Evolutionary conservation across 1,139 yeast species (phyloP), one percentile per base, ranked within the genome.

Genomic region (Hyphopichia khmerensis): DNA sequence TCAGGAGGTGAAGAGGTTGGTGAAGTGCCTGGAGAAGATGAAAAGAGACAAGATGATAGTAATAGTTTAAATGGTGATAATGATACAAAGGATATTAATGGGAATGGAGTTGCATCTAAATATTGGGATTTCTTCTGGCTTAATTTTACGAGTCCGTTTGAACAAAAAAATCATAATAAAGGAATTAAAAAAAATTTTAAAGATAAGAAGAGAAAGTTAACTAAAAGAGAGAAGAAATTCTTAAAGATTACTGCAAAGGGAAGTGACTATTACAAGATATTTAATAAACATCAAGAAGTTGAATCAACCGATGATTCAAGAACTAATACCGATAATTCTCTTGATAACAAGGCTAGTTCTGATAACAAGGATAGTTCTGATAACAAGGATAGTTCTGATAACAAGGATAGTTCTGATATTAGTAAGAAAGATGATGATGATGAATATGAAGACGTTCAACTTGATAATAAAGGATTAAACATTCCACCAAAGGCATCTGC

Each of bases 401-500:
- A n/a, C n/a, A n/a, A n/a, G n/a, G n/a, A n/a, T 11, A 27, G n/a
- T 11, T 27, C 11, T 7, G 11, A 13, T 17, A 33, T 19, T 35
- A 37, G 39, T 21, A 24, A 35, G 39, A 39, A 24, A 14, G 17
- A 21, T 18, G 26, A 36, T 35, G n/a, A 36, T 15, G 39, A 45
- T 13, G 42, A 39, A n/a, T 39, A 29, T 23, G 33, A 35, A 9
- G 29, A 26, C 13, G 43, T 41, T 14, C 44, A 44, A 16, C 42
- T 41, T 6, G 46, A 40, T 4, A 43, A 35, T 21, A 36, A 42
- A 6, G 36, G 32, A 16, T 50, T 67, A 32, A 55, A 59, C 17
- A 60, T 72, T 3, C 79, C 78, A 0, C 77, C 78, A 3, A 65
- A 69, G 46, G 77, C 79, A 0, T 68, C 75, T 1, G 68, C 75